Conservation (phyloP, 2,329 filamentous ascomycete species). For the Cercospora sp. region DNA sequence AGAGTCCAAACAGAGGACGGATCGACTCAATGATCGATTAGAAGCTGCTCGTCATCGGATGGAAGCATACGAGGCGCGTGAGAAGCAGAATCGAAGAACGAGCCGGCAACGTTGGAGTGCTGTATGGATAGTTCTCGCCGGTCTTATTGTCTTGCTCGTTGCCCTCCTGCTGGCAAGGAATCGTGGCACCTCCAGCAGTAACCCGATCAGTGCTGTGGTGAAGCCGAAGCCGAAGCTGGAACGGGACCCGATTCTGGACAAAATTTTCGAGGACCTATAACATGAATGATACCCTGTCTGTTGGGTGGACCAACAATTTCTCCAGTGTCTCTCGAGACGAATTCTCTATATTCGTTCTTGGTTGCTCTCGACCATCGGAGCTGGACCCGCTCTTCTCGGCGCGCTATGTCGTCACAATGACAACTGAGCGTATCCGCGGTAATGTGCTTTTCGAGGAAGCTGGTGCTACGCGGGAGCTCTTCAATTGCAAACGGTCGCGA, state of each 20-base stretch:
- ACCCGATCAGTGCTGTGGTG: constrained; percentile 18
- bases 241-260: constrained; percentile 33
- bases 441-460: constrained; percentile 4
- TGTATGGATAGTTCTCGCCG: constrained; percentile 31
- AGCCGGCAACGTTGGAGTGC: constrained; percentile 42
- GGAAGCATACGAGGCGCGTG: constrained; percentile 66
- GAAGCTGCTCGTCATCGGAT: constrained; percentile 64
- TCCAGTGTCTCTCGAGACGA: background rate
- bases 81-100: constrained; percentile 67
- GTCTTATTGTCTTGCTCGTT: constrained; percentile 29
- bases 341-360: background rate
- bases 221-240: constrained; percentile 27
- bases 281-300: background rate
- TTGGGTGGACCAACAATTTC: background rate
- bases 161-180: constrained; percentile 33
- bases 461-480: background rate
- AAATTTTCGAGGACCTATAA: constrained; percentile 36
- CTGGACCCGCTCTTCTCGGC: background rate
- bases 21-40: constrained; percentile 62
- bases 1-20: constrained; percentile 60
- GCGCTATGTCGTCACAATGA: constrained; percentile 5
- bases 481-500: background rate
- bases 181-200: constrained; percentile 12
- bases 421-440: background rate
- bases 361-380: background rate